A percentile compares a stretch with the other conserved stretches of the same genome.
Conservation (phyloP, 305 asterid genomes). For the Solanum aculeatissimum region DNA sequence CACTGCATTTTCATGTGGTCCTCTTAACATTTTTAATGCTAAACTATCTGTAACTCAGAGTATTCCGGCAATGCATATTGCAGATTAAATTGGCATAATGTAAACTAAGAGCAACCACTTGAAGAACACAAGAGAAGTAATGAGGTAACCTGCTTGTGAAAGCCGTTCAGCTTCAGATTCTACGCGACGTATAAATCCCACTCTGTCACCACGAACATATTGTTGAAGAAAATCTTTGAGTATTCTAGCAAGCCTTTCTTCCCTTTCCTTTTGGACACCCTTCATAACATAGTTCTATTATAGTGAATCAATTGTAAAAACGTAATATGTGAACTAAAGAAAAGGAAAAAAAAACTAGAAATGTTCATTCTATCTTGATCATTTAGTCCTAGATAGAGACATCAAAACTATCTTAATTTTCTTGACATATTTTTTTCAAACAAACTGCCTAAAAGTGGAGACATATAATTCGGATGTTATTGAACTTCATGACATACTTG, state of each 20-base stretch:
- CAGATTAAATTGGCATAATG: neutral
- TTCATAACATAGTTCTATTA: constrained; percentile 9
- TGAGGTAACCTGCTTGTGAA: constrained; percentile 46
- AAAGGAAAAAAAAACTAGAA: neutral
- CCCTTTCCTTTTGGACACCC: constrained; percentile 86
- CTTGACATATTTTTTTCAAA: neutral
- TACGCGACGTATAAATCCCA: constrained; percentile 52
- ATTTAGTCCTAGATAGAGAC: neutral
- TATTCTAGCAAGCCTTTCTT: constrained; percentile 68
- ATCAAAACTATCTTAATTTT: neutral
- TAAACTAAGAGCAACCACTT: neutral
- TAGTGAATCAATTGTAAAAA: neutral
- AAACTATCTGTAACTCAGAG: neutral
- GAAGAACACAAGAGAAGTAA: neutral
- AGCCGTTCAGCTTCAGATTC: constrained; percentile 80
- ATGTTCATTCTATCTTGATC: neutral
- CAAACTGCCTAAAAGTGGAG: neutral
- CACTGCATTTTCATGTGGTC: neutral
- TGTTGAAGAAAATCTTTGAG: constrained; percentile 52
- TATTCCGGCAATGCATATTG: neutral
- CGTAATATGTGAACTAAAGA: neutral
- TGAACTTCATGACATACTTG: neutral
- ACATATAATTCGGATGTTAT: neutral
- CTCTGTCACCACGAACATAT: constrained; percentile 63
- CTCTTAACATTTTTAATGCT: neutral